A percentile compares a stretch with the other conserved stretches of the same genome.
Evolutionary conservation across 2,329 filamentous ascomycete species (phyloP).

Genomic region (Hypocrella siamensis): DNA sequence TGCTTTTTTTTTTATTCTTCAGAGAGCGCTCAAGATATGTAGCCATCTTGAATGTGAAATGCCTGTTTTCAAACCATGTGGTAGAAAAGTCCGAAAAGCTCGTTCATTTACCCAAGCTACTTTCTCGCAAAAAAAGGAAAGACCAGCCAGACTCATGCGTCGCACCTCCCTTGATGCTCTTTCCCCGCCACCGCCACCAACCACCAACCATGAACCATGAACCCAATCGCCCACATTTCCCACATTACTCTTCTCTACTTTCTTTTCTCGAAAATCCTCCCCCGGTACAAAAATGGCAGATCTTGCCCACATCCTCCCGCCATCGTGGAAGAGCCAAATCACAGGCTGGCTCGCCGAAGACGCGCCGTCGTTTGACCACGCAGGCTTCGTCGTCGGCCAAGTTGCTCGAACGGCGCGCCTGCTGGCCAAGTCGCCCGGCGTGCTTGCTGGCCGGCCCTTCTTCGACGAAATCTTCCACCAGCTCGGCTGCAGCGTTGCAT

Average conservation of each 20-base stretch:
- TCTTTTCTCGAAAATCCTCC: not conserved
- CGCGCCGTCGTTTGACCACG: constrained; percentile 92
- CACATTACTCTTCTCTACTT: not conserved
- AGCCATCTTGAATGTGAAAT: too few relatives aligned
- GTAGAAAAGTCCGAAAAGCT: too few relatives aligned
- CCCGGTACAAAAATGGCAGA: constrained; percentile 5
- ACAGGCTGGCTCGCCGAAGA: constrained; percentile 87
- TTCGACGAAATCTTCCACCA: constrained; percentile 88
- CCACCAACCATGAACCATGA: too few relatives aligned
- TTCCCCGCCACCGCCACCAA: too few relatives aligned
- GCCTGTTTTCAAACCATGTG: too few relatives aligned
- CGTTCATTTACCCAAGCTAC: too few relatives aligned
- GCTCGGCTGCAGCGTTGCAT: constrained; percentile 80
- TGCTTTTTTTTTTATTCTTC: too few relatives aligned
- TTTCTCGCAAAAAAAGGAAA: too few relatives aligned
- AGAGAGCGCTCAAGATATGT: too few relatives aligned
- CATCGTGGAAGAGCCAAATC: constrained; percentile 69
- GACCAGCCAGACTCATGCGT: too few relatives aligned
- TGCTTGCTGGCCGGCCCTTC: constrained; percentile 86
- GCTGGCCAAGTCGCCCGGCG: constrained; percentile 55
- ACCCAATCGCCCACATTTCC: too few relatives aligned
- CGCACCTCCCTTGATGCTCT: too few relatives aligned
- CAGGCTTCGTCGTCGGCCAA: constrained; percentile 86
- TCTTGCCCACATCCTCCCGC: constrained; percentile 59
- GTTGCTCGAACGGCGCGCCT: constrained; percentile 46